A percentile compares a stretch with the other conserved stretches of the same genome.
Evolutionary conservation across 2,329 filamentous ascomycete species (phyloP).

Genomic region (Scedosporium dehoogii): DNA sequence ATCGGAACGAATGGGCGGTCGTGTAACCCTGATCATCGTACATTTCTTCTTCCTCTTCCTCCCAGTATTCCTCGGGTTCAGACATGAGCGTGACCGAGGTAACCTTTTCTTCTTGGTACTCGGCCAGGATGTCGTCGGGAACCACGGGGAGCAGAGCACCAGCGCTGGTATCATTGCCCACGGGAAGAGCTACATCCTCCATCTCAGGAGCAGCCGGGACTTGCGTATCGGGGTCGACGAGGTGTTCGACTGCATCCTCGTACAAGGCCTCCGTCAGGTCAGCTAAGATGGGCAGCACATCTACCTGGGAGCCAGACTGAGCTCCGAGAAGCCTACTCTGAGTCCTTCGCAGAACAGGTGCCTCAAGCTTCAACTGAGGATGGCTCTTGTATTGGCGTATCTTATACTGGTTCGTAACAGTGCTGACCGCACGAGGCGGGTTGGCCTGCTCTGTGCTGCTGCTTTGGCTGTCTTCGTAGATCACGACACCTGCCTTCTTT

Average conservation of each 20-base stretch:
- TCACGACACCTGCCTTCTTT: slow-evolving; percentile 3
- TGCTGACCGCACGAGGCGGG: slow-evolving; percentile 7
- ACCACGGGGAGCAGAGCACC: neutral
- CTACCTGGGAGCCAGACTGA: neutral
- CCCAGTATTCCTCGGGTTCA: slow-evolving; percentile 61
- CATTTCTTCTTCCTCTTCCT: slow-evolving; percentile 60
- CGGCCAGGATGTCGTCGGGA: neutral
- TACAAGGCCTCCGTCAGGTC: slow-evolving; percentile 31
- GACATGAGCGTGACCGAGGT: slow-evolving; percentile 13
- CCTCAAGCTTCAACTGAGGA: slow-evolving; percentile 36
- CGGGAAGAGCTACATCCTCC: neutral
- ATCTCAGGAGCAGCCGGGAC: neutral
- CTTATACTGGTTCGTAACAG: slow-evolving; percentile 17
- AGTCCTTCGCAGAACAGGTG: slow-evolving; percentile 29
- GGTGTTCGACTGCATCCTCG: slow-evolving; percentile 34
- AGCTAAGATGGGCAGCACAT: slow-evolving; percentile 15
- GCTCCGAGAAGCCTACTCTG: slow-evolving; percentile 31
- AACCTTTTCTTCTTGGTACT: slow-evolving; percentile 5
- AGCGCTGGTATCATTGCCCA: neutral
- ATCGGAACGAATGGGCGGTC: slow-evolving; percentile 65
- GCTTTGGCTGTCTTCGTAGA: slow-evolving; percentile 8
- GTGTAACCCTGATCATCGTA: slow-evolving; percentile 58
- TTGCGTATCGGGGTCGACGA: slow-evolving; percentile 16
- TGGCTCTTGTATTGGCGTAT: slow-evolving; percentile 45
- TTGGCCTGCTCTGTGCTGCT: neutral